Conservation (phyloP, 495 filamentous ascomycete genomes). For the Xylaria curta region DNA sequence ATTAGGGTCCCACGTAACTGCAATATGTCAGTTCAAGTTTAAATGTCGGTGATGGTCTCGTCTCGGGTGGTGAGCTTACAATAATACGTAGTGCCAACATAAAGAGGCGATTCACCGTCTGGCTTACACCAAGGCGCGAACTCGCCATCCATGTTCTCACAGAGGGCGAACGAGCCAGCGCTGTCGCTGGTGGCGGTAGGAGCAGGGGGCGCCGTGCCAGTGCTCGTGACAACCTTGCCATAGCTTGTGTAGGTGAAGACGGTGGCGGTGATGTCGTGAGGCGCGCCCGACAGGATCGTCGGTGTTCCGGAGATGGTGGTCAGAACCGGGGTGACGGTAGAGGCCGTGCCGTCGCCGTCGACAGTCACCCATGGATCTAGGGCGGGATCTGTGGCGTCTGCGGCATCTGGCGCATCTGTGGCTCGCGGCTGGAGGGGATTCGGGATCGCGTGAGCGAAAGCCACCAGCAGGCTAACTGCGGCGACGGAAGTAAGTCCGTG, state of each 20-base stretch:
- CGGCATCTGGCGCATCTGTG: constrained; percentile 29
- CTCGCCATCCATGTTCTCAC: constrained; percentile 47
- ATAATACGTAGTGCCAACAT: constrained; percentile 46
- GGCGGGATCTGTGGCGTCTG: constrained; percentile 26
- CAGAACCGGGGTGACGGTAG: constrained; percentile 46
- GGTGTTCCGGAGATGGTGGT: constrained; percentile 49
- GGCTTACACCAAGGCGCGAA: constrained; percentile 51
- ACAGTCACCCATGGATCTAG: constrained; percentile 50
- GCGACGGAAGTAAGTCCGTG: background rate
- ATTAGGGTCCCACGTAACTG: constrained; percentile 55
- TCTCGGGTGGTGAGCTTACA: constrained; percentile 33
- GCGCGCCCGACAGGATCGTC: constrained; percentile 47
- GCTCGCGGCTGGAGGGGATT: constrained; percentile 32
- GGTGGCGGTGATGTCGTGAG: constrained; percentile 48
- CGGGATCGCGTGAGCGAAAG: constrained; percentile 11
- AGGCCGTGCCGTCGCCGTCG: constrained; percentile 43
- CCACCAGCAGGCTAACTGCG: constrained; percentile 18
- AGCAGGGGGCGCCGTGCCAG: constrained; percentile 37
- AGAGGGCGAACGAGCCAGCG: constrained; percentile 44
- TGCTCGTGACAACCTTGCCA: constrained; percentile 40
- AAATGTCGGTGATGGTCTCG: background rate
- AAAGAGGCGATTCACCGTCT: constrained; percentile 37
- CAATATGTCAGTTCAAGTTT: constrained; percentile 25
- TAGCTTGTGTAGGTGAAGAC: constrained; percentile 46
- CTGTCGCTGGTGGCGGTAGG: constrained; percentile 40